phyloP scores from a whole-genome alignment of 2,329 filamentous ascomycete genomes.

The Didymella segeticola region DNA sequence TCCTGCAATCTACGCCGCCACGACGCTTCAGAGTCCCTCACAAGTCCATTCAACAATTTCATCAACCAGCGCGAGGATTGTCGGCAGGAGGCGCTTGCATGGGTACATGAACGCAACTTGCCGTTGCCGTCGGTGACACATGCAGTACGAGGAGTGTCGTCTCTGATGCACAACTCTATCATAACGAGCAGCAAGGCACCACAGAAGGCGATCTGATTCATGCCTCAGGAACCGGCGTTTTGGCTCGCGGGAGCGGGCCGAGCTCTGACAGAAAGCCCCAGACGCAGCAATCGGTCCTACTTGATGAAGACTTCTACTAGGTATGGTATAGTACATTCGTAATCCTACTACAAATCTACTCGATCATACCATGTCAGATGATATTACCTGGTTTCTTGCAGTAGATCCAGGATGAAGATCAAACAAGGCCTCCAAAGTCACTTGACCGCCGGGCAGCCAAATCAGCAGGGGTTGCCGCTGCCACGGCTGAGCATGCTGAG shows the following conservation, averaged over 20 bases:
- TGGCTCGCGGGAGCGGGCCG: conserved; percentile 21
- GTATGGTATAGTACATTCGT: too few species aligned
- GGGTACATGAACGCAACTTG: not conserved
- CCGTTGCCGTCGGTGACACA: not conserved
- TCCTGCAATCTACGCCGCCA: not conserved
- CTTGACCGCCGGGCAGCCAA: not conserved
- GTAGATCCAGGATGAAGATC: not conserved
- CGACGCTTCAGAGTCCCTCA: not conserved
- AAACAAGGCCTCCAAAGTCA: not conserved
- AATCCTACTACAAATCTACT: not conserved
- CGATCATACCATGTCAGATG: not conserved
- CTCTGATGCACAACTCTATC: not conserved
- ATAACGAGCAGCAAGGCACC: not conserved
- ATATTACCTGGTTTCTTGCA: not conserved
- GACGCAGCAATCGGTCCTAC: conserved; percentile 14
- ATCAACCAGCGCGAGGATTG: not conserved
- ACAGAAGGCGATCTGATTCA: conserved; percentile 5
- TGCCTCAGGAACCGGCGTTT: conserved; percentile 18
- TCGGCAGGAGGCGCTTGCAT: not conserved
- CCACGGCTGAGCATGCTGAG: not conserved
- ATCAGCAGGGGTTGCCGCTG: not conserved
- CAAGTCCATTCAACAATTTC: not conserved
- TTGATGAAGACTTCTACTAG: conserved; percentile 2
- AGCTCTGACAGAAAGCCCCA: conserved; percentile 19
- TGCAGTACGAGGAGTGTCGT: not conserved